These are phyloP conservation scores for Beauveria scarabaeidicola DNA, from an alignment of 2,329 filamentous ascomycete genomes.

Conservation along the genomic window DNA sequence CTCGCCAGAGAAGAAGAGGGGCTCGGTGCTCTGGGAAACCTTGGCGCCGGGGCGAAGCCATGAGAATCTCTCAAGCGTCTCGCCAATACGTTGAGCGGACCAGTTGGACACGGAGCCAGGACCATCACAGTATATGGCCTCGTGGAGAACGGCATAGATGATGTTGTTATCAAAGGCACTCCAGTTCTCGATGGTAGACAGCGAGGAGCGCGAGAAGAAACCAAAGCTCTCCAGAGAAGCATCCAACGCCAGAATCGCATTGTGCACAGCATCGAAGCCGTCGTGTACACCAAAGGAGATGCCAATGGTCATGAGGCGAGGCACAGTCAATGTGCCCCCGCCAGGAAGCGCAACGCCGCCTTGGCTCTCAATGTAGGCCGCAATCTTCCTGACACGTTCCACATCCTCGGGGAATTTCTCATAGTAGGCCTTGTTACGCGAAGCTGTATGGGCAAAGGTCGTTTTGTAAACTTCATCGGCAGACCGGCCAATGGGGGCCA, in stretches of 20 bases:
- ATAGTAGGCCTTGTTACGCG: slow-evolving; percentile 75
- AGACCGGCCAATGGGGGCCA: slow-evolving; percentile 64
- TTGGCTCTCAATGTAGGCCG: slow-evolving; percentile 53
- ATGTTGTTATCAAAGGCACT: slow-evolving; percentile 66
- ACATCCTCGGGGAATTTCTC: slow-evolving; percentile 77
- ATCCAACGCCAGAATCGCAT: slow-evolving; percentile 59
- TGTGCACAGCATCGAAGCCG: slow-evolving; percentile 67
- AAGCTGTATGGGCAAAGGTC: slow-evolving; percentile 59
- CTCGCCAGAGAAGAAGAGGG: slow-evolving; percentile 78
- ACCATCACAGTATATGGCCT: slow-evolving; percentile 75
- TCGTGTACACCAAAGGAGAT: slow-evolving; percentile 72
- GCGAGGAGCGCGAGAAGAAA: slow-evolving; percentile 63
- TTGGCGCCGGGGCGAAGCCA: slow-evolving; percentile 38
- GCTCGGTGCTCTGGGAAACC: slow-evolving; percentile 26
- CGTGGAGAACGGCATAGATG: slow-evolving; percentile 81
- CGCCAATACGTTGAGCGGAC: slow-evolving; percentile 61
- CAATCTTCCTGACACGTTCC: slow-evolving; percentile 56
- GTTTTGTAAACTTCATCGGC: slow-evolving; percentile 69
- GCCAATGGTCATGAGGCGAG: slow-evolving; percentile 69
- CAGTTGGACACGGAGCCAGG: slow-evolving; percentile 57
- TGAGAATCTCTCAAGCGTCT: slow-evolving; percentile 35
- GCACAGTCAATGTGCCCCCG: slow-evolving; percentile 63
- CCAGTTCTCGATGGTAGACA: slow-evolving; percentile 58
- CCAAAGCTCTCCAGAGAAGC: slow-evolving; percentile 69
- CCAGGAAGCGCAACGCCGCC: slow-evolving; percentile 54